Evolutionary conservation across 2,329 filamentous ascomycete genomes (phyloP).

Genomic region (Laburnicola sp.): DNA sequence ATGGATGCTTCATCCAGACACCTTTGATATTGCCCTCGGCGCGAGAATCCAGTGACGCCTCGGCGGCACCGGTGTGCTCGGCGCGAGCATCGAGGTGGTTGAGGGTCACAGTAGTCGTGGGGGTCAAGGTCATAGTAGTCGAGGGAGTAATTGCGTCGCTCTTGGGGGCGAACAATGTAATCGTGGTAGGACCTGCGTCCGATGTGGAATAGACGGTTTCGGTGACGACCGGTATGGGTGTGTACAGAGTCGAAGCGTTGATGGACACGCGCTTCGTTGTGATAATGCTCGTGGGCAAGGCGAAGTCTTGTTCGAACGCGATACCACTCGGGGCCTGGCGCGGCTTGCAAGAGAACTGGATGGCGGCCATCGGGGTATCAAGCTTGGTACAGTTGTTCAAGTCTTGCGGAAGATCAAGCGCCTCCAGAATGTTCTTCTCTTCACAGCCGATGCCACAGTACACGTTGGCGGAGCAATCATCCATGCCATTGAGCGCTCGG

Average conservation of each 20-base stretch:
- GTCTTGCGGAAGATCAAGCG: slow-evolving; percentile 9
- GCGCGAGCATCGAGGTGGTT: neutral
- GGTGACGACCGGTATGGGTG: slow-evolving; percentile 2
- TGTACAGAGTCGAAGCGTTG: neutral
- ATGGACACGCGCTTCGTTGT: too few relatives aligned
- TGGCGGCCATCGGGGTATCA: slow-evolving; percentile 10
- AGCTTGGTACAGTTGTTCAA: slow-evolving; percentile 13
- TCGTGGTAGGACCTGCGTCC: neutral
- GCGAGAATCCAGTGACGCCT: too few relatives aligned
- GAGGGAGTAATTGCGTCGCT: too few relatives aligned
- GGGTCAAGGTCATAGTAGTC: neutral
- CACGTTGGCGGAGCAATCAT: slow-evolving; percentile 16
- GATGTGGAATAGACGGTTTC: neutral
- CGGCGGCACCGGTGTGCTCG: too few relatives aligned
- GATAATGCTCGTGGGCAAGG: neutral
- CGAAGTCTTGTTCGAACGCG: neutral
- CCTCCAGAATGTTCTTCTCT: neutral
- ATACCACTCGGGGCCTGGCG: neutral
- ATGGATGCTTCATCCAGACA: slow-evolving; percentile 36
- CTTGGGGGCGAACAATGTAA: neutral
- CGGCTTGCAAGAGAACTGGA: slow-evolving; percentile 20
- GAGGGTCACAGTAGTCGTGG: neutral
- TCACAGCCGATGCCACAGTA: slow-evolving; percentile 18
- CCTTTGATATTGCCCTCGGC: slow-evolving; percentile 11
- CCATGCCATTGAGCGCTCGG: slow-evolving; percentile 16